A percentile compares a stretch with the other conserved stretches of the same genome.
phyloP scores from a whole-genome alignment of 2,329 filamentous ascomycete genomes.

The Raffaelea ambrosiae region DNA sequence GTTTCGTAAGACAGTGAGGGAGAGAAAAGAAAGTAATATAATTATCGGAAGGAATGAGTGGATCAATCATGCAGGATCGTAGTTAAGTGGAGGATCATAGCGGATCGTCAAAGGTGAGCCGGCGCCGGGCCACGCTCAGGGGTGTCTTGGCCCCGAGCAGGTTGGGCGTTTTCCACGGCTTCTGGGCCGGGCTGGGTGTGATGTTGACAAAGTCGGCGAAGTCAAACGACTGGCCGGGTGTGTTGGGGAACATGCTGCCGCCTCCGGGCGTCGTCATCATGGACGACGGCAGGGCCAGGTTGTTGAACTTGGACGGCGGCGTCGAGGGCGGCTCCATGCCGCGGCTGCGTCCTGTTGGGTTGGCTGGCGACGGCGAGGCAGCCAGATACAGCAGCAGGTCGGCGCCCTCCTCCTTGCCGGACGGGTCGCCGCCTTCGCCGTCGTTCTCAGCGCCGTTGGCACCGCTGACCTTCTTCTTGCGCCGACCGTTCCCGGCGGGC shows the following conservation, averaged over 20 bases:
- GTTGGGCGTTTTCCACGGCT: constrained; percentile 74
- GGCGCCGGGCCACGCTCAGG: constrained; percentile 60
- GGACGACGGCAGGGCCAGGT: constrained; percentile 65
- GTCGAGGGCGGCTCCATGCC: constrained; percentile 63
- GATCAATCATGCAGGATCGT: background rate
- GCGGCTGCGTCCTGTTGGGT: constrained; percentile 41
- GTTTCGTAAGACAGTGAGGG: background rate
- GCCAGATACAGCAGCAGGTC: constrained; percentile 78
- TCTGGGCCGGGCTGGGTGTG: constrained; percentile 89
- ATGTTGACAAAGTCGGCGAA: constrained; percentile 97
- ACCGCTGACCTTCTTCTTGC: constrained; percentile 33
- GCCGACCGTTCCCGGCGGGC: constrained; percentile 28
- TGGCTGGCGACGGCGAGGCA: constrained; percentile 81
- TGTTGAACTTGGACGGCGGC: constrained; percentile 60
- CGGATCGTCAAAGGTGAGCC: constrained; percentile 70
- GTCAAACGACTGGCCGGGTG: constrained; percentile 78
- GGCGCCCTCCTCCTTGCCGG: constrained; percentile 51
- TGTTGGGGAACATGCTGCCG: constrained; percentile 61
- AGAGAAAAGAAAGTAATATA: background rate
- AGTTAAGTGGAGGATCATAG: constrained; percentile 4
- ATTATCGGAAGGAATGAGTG: background rate
- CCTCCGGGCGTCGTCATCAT: constrained; percentile 84
- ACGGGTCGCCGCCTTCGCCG: constrained; percentile 8
- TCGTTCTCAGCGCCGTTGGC: constrained; percentile 40
- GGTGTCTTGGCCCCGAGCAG: constrained; percentile 41